Percentiles rank a stretch among this genome's conserved stretches.
Evolutionary conservation across 345 rosid genomes (phyloP).

Genomic region (Excoecaria agallocha): DNA sequence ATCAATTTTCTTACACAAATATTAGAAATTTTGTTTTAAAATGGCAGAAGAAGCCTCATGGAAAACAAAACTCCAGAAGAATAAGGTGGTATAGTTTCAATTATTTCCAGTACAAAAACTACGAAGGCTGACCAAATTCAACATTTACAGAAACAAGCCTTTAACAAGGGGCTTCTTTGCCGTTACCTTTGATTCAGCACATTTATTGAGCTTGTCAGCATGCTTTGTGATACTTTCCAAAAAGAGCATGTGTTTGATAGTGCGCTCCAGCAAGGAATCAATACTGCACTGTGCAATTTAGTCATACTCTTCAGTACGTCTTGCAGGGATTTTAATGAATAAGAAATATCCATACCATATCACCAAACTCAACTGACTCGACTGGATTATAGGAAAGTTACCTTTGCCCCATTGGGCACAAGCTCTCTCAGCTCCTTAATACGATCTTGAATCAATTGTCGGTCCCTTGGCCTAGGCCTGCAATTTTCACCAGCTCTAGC

Average conservation of each 20-base stretch:
- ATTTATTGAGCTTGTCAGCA: constrained; percentile 81
- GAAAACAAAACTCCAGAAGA: not conserved
- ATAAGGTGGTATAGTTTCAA: not conserved
- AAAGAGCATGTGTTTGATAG: constrained; percentile 90
- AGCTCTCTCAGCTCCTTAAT: constrained; percentile 94
- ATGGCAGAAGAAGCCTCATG: not conserved
- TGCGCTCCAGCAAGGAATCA: constrained; percentile 91
- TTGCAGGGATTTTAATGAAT: constrained; percentile 4
- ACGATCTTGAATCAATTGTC: constrained; percentile 96
- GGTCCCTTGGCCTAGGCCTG: constrained; percentile 95
- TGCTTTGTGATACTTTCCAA: constrained; percentile 78
- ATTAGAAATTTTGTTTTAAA: not conserved
- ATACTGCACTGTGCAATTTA: constrained; percentile 82
- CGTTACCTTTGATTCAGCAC: constrained; percentile 63
- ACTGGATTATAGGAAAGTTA: constrained; percentile 35
- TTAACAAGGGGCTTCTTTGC: not conserved
- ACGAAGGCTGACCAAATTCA: constrained; percentile 10
- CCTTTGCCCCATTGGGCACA: constrained; percentile 96
- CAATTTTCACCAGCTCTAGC: constrained; percentile 81
- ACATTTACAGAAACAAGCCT: constrained; percentile 5
- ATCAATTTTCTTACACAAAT: not conserved
- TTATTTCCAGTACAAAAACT: not conserved
- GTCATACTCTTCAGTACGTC: constrained; percentile 30
- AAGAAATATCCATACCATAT: constrained; percentile 1
- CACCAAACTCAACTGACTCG: constrained; percentile 1